Evolutionary conservation across 768 basidiomycete species (phyloP), one percentile per base, ranked within the genome.

Genomic region (Suillus hirtellus): DNA sequence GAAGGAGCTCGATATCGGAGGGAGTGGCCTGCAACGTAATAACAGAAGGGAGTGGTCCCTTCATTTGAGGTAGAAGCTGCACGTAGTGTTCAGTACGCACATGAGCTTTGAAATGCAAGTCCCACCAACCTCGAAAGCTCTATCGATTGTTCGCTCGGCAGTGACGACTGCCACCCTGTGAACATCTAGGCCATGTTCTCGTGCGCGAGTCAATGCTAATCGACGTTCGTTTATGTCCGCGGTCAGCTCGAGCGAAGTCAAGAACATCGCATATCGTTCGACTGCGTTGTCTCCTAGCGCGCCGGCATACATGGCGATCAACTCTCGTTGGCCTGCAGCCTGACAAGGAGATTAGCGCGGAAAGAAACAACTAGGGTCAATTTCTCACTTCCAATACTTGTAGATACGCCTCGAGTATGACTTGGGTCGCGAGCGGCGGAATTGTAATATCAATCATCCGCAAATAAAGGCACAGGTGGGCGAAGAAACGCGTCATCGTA

Each of bases 251-350:
- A 92, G 82, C 0, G 89, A 90, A 37, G 90, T 86, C 27, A 99
- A 81, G 87, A 95, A 98, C 68, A 89, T 79, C 0, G 95, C 95
- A 68, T 98, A 99, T 42, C 93, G 89, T 69, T 95, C 91, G 43
- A 96, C 88, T 2, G 95, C 95, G 66, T 94, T 93, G 69, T 93
- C 89, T 7, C 95, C 92, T 24, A 99, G 78, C 35, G 93, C 92
- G 15, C 92, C 87, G 7, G 95, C 95, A 73, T 99, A 99, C 81
- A 97, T 86, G 0, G 96, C 95, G 14, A 99, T 95, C 19, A 99
- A 82, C 47, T 90, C 86, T 40, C 92, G 84, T 75, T 95, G 82
- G 19, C 90, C 92, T 19, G 92, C 89, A 47, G 81, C 80, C 88
- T 91, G 12, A 60, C 60, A 56, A 35, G 55, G 42, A 42, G 2